Percentiles rank a stretch among this genome's conserved stretches.
Conservation (phyloP, 805 yeast genomes). For the Metschnikowia noctiluminum region DNA sequence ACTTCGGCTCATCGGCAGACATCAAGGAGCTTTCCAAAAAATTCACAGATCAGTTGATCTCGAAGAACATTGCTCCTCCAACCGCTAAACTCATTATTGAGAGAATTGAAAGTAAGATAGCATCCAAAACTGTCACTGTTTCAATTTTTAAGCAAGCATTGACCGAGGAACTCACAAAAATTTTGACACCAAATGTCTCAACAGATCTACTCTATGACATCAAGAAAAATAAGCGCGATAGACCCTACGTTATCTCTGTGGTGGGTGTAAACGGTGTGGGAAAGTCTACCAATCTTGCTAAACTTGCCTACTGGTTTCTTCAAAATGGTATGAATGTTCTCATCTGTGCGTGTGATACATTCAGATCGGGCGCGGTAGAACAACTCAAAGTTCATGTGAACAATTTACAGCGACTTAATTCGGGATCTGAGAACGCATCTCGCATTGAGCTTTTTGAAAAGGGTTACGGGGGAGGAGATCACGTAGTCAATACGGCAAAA, state of each 20-base stretch:
- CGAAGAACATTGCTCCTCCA: conserved; percentile 88
- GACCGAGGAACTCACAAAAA: conserved; percentile 66
- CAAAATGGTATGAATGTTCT: conserved; percentile 85
- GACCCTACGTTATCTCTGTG: conserved; percentile 92
- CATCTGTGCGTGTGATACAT: conserved; percentile 96
- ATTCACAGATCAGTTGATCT: conserved; percentile 71
- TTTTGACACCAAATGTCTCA: conserved; percentile 88
- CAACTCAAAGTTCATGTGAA: conserved; percentile 92
- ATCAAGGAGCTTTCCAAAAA: conserved; percentile 61
- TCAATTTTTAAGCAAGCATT: conserved; percentile 61
- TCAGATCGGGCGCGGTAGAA: conserved; percentile 98
- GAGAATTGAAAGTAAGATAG: conserved; percentile 64
- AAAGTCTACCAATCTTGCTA: conserved; percentile 91
- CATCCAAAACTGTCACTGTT: conserved; percentile 70
- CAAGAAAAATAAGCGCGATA: conserved; percentile 39
- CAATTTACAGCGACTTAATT: conserved; percentile 67
- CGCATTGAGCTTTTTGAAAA: conserved; percentile 82
- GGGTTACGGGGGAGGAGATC: conserved; percentile 95
- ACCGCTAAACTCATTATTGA: conserved; percentile 73
- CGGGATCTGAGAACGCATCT: conserved; percentile 34
- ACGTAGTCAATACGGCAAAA: conserved; percentile 88
- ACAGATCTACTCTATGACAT: conserved; percentile 83
- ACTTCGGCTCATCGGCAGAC: conserved; percentile 40
- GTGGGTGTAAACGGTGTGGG: conserved; percentile 99
- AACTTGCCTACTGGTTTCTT: conserved; percentile 90